These are phyloP conservation scores for Cytospora leucostoma DNA, from an alignment of 2,329 filamentous ascomycete species.

Conservation along the genomic window DNA sequence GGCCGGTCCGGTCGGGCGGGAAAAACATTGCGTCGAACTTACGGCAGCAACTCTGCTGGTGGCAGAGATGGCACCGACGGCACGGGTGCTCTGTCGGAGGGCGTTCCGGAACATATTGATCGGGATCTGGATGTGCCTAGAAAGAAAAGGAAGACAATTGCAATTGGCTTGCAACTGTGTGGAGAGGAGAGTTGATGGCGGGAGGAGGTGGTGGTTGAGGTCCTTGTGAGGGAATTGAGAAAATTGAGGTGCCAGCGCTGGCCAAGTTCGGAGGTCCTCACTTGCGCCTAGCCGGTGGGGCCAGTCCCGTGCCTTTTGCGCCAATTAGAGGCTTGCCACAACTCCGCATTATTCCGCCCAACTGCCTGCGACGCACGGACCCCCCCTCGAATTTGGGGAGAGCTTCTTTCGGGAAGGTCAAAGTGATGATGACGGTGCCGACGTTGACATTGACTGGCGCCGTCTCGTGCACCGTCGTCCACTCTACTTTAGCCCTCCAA, in stretches of 20 bases:
- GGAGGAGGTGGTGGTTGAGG: conserved; percentile 42
- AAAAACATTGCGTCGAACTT: conserved; percentile 56
- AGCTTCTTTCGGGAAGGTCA: background rate
- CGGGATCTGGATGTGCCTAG: conserved; percentile 54
- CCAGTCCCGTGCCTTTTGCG: background rate
- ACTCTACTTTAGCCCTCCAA: too few species aligned
- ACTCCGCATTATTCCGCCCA: conserved; percentile 3
- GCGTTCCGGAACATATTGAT: conserved; percentile 94
- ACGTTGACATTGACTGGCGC: too few species aligned
- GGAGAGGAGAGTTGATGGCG: conserved; percentile 61
- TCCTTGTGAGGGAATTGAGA: conserved; percentile 34
- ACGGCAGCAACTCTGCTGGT: conserved; percentile 89
- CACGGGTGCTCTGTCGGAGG: conserved; percentile 94
- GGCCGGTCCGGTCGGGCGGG: conserved; percentile 42
- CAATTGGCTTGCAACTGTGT: conserved; percentile 60
- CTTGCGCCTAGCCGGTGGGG: conserved; percentile 23
- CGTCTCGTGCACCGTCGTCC: too few species aligned
- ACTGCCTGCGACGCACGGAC: background rate
- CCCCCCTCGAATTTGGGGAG: background rate
- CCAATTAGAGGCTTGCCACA: conserved; percentile 27
- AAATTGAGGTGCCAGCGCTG: conserved; percentile 26
- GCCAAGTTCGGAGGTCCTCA: conserved; percentile 34
- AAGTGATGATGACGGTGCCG: too few species aligned
- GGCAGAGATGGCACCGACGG: conserved; percentile 90
- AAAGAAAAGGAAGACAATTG: conserved; percentile 61